These are phyloP conservation scores for Nannochloropsis oceanica DNA, from an alignment of 108 stramenopile species.

Conservation along the genomic window DNA sequence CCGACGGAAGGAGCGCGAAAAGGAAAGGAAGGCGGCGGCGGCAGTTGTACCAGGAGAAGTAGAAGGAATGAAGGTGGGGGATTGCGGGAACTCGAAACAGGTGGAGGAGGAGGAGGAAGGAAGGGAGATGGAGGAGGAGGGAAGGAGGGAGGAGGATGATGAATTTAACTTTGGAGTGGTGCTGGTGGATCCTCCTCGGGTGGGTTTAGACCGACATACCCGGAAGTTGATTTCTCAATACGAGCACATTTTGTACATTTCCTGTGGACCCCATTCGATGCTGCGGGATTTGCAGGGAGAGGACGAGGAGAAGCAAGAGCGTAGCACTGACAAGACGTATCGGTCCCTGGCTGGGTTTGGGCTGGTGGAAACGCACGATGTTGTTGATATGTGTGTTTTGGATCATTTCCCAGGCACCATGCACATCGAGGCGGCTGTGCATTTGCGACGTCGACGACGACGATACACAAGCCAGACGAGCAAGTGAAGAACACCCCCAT, in stretches of 20 bases:
- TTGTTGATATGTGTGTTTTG: neutral
- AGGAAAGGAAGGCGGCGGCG: neutral
- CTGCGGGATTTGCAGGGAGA: neutral
- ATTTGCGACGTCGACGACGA: neutral
- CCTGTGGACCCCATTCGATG: conserved; percentile 1
- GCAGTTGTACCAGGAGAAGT: too few species aligned
- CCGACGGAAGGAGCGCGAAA: neutral
- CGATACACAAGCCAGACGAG: neutral
- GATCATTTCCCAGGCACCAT: neutral
- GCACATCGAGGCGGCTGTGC: neutral
- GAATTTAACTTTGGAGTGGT: neutral
- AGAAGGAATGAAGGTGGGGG: neutral
- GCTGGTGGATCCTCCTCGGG: conserved; percentile 4
- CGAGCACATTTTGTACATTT: conserved; percentile 2
- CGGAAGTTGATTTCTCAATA: neutral
- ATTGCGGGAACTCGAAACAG: neutral
- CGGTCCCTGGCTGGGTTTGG: neutral
- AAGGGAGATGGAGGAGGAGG: neutral
- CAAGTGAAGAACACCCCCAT: neutral
- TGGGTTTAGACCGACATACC: neutral
- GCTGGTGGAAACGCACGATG: neutral
- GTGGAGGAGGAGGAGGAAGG: neutral
- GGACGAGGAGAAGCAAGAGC: neutral
- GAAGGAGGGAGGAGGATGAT: neutral
- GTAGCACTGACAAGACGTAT: neutral